phyloP scores from a whole-genome alignment of 495 filamentous ascomycete species.

The Penicillium angulare region DNA sequence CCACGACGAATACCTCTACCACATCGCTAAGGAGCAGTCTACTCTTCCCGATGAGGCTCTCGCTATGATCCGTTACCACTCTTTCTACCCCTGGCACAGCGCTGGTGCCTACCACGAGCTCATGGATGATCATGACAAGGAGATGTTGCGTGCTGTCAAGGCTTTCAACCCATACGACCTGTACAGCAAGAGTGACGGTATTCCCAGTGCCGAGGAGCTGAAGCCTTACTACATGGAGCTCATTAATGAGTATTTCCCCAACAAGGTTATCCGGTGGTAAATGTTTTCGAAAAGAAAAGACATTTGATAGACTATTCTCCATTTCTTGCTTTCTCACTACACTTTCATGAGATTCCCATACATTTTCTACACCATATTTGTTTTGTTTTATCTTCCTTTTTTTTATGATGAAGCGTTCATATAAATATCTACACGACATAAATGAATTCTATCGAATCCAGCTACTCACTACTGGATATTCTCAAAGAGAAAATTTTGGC shows the following conservation, averaged over 20 bases:
- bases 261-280: slow-evolving; percentile 75
- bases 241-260: slow-evolving; percentile 82
- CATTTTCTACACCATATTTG: too few species aligned
- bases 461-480: neutral
- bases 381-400: neutral
- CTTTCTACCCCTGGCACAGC: slow-evolving; percentile 87
- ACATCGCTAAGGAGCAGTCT: slow-evolving; percentile 75
- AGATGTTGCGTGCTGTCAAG: slow-evolving; percentile 74
- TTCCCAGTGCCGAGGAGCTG: slow-evolving; percentile 66
- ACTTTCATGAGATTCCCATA: slow-evolving; percentile 18
- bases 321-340: neutral
- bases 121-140: slow-evolving; percentile 77
- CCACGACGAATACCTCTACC: slow-evolving; percentile 89
- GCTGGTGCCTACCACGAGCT: slow-evolving; percentile 73
- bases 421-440: neutral
- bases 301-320: slow-evolving; percentile 2
- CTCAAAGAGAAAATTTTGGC: too few species aligned
- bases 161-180: slow-evolving; percentile 91
- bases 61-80: slow-evolving; percentile 88
- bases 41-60: slow-evolving; percentile 75
- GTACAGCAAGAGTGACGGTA: slow-evolving; percentile 86
- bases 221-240: slow-evolving; percentile 81
- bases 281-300: neutral
- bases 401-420: slow-evolving; percentile 8
- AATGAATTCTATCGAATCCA: slow-evolving; percentile 2